A percentile compares a stretch with the other conserved stretches of the same genome.
These are phyloP conservation scores for Isabelozyma rhagii DNA, from an alignment of 805 yeast genomes.

Conservation along the genomic window DNA sequence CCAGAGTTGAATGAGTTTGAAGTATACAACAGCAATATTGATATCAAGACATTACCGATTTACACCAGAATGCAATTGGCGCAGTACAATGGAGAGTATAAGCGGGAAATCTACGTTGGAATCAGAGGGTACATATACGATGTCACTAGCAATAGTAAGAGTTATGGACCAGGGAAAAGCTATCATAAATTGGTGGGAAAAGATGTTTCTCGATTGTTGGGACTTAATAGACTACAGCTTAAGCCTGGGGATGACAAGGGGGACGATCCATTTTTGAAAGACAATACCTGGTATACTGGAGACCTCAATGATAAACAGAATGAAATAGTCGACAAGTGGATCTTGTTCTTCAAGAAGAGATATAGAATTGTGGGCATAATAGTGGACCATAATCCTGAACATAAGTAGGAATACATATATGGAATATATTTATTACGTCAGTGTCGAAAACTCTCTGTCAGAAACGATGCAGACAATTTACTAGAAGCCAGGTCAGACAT, in stretches of 20 bases:
- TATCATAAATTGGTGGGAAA: constrained; percentile 72
- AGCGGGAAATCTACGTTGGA: constrained; percentile 58
- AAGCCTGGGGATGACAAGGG: constrained; percentile 8
- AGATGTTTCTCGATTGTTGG: constrained; percentile 77
- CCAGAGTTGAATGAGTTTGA: constrained; percentile 21
- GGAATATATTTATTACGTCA: no score
- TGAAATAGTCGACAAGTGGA: constrained; percentile 71
- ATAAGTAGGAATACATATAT: neutral
- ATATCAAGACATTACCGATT: constrained; percentile 26
- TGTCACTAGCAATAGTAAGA: constrained; percentile 60
- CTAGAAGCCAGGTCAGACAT: no score
- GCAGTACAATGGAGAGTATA: constrained; percentile 27
- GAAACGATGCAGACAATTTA: no score
- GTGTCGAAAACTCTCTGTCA: no score
- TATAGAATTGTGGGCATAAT: constrained; percentile 37
- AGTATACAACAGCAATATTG: constrained; percentile 26
- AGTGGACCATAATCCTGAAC: constrained; percentile 22
- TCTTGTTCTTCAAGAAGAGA: constrained; percentile 52
- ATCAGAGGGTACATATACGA: constrained; percentile 78
- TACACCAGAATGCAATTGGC: constrained; percentile 32
- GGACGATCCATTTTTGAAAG: constrained; percentile 4
- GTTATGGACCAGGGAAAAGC: constrained; percentile 75
- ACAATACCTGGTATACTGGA: constrained; percentile 45
- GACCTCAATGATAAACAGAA: constrained; percentile 58
- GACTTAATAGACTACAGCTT: constrained; percentile 47